These are phyloP conservation scores for Piloderma croceum DNA, from an alignment of 768 basidiomycete species.

Conservation along the genomic window DNA sequence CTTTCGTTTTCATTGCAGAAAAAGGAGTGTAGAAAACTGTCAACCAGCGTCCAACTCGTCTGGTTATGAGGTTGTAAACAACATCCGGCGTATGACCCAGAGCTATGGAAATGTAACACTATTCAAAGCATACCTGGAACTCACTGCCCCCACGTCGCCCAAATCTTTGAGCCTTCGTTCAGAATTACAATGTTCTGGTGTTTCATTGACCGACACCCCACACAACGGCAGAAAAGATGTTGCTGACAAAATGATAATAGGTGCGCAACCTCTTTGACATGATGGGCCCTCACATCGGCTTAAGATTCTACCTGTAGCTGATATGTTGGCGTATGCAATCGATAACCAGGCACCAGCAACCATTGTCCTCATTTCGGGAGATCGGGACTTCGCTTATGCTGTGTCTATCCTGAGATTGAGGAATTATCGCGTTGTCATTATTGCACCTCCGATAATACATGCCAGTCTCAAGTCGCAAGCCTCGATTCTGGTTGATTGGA, in stretches of 20 bases:
- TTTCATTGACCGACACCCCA: slow-evolving; percentile 40
- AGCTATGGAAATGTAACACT: slow-evolving; percentile 40
- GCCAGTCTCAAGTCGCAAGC: slow-evolving; percentile 50
- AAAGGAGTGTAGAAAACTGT: slow-evolving; percentile 32
- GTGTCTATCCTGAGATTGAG: slow-evolving; percentile 11
- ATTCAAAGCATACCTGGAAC: slow-evolving; percentile 52
- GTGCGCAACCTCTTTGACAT: slow-evolving; percentile 18
- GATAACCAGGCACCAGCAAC: slow-evolving; percentile 38
- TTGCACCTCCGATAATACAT: slow-evolving; percentile 32
- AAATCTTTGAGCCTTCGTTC: slow-evolving; percentile 32
- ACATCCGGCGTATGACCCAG: slow-evolving; percentile 40
- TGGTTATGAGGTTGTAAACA: slow-evolving; percentile 38
- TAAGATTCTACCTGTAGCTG: slow-evolving; percentile 23
- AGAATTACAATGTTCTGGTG: slow-evolving; percentile 45
- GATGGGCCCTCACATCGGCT: background rate
- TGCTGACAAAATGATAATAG: slow-evolving; percentile 48
- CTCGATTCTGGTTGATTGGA: slow-evolving; percentile 48
- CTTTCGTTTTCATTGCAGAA: background rate
- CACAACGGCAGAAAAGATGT: slow-evolving; percentile 34
- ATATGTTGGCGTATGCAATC: slow-evolving; percentile 40
- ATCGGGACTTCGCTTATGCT: slow-evolving; percentile 39
- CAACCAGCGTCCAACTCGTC: slow-evolving; percentile 30
- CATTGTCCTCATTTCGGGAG: slow-evolving; percentile 39
- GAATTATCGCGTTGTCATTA: slow-evolving; percentile 12
- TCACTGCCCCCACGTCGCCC: slow-evolving; percentile 31